Percentiles rank a stretch among this genome's conserved stretches.
Evolutionary conservation across 2,329 filamentous ascomycete species (phyloP).

Genomic region (Cercospora citrullina): DNA sequence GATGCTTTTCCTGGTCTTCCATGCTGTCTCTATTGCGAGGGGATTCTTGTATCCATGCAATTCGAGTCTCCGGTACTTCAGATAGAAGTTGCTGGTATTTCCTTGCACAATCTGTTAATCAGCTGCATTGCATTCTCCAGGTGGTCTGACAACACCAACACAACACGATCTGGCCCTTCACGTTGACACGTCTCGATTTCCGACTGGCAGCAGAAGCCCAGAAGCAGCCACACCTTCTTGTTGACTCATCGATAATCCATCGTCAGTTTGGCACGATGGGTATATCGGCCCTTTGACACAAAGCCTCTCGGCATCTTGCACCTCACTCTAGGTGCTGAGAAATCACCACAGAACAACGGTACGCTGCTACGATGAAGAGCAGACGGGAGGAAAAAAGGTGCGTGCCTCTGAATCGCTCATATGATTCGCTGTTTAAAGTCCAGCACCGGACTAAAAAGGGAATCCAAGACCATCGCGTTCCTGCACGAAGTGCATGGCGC

Average conservation of each 20-base stretch:
- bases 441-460: background rate
- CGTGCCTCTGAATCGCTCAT: background rate
- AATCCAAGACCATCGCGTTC: background rate
- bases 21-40: background rate
- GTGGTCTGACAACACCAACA: background rate
- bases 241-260: background rate
- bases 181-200: background rate
- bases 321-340: background rate
- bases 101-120: background rate
- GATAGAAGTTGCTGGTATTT: background rate
- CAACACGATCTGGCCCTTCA: background rate
- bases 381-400: background rate
- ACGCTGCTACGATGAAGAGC: background rate
- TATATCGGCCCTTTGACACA: background rate
- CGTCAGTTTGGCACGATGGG: background rate
- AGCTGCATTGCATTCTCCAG: background rate
- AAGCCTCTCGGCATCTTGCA: background rate
- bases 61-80: background rate
- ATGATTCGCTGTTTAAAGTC: background rate
- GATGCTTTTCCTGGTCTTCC: background rate
- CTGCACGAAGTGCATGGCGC: background rate
- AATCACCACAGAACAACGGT: background rate
- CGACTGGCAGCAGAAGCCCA: background rate
- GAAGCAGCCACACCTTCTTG: background rate
- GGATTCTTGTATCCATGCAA: background rate